Evolutionary conservation across 139 green algal genomes (phyloP), one percentile per base, ranked within the genome.

Genomic region (Zygnema circumcarinatum): DNA sequence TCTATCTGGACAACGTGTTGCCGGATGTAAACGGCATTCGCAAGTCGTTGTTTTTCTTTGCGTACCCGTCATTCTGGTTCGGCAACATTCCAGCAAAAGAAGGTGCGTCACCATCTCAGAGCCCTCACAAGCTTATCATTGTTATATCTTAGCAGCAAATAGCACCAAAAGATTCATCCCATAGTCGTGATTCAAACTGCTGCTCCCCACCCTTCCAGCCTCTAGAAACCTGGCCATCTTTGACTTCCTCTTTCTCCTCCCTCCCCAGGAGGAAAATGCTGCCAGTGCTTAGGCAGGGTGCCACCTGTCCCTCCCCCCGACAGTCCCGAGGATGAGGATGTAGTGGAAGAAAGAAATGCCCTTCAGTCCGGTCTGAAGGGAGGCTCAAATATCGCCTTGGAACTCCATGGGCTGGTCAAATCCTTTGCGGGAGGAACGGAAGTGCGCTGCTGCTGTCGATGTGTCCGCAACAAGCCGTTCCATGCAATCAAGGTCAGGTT

Each of bases 1-100:
- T 98, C 22, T 98, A 98, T 93, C 91, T 98, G 20, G 94, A 98
- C 93, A 97, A 97, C 86, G 92, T 98, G 20, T 67, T 98, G 62
- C 91, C 94, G 38, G 95, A 98, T 88, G 94, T 96, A 75, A 91
- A 87, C 35, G 90, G 90, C 69, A 68, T 88, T 33, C 53, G 68
- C 39, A 89, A 81, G 40, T 79, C 88, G 36, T 81, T 67, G 29
- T 83, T 78, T 72, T 92, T 84, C 74, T 90, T 87, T 53, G 42
- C 89, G 31, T 56, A 38, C 3, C 88, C 88, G 21, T 82, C 53
- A 2, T 90, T 75, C 41, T 92, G 88, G 88, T 31, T 86, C 3
- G 3, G 52, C 47, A 33, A 39, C 20, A 21, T 36, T 53, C 11
- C 7, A 21, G 38, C 76, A 25, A 36, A 3, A 40, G 69, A 78